Percentiles rank a stretch among this genome's conserved stretches.
Conservation (phyloP, 228 moss, liverwort and hornwort species). For the Sphagnum magellanicum region DNA sequence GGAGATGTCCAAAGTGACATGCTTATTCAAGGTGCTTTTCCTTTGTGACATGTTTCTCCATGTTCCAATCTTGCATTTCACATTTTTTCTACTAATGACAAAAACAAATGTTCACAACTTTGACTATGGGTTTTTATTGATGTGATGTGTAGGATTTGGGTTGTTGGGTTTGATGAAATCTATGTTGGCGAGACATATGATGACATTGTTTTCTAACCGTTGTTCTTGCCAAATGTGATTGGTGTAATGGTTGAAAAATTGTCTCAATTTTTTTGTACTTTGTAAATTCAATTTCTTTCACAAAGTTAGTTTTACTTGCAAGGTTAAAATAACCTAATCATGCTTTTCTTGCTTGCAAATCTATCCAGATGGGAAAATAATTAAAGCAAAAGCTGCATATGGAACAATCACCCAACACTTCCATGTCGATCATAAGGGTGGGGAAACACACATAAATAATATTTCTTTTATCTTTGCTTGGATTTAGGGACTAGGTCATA, state of each 20-base stretch:
- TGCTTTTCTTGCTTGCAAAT: conserved; percentile 15
- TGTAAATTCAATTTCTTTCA: no score
- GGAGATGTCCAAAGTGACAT: conserved; percentile 98
- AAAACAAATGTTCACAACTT: no score
- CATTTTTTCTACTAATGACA: no score
- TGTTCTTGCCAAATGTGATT: no score
- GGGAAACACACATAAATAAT: conserved; percentile 88
- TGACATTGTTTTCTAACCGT: no score
- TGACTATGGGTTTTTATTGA: no score
- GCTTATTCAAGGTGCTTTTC: conserved; percentile 87
- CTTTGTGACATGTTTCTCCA: no score
- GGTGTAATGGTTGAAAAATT: no score
- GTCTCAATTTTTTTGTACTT: no score
- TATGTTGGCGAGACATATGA: conserved; percentile 46
- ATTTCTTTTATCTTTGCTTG: conserved; percentile 92
- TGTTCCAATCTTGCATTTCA: no score
- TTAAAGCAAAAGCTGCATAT: conserved; percentile 89
- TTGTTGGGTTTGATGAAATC: conserved; percentile 90
- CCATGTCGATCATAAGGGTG: conserved; percentile 85
- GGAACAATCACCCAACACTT: conserved; percentile 85
- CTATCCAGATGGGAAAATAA: conserved; percentile 73
- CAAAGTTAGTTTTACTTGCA: no score
- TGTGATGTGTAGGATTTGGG: conserved; percentile 57
- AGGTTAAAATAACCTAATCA: no score
- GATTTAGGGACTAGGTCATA: conserved; percentile 73